Base-by-base conservation (phyloP, 768 basidiomycete genomes). In the Panaeolus cyanescens region DNA sequence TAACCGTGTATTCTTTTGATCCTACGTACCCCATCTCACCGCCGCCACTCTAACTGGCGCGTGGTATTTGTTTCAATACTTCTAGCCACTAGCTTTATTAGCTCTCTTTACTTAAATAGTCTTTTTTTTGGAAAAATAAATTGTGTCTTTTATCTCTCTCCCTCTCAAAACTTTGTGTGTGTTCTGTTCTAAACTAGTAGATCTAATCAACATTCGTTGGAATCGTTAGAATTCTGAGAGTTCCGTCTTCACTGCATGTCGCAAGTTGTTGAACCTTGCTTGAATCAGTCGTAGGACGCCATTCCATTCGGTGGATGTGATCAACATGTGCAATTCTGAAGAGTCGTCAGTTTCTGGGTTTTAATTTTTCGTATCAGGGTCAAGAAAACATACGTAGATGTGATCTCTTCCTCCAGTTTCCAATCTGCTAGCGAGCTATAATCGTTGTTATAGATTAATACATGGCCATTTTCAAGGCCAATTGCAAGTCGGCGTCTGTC, bases 241-340 rank as follows among this genome's bases (percentile, higher is more conserved):
- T 91, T 80, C 92, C 88, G 82, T 98, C 96, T 79, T 96, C 94
- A 74, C 93, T 92, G 69, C 93, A 93, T 61, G 88, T 93, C 32
- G 93, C 96, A 56, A 98, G 82, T 61, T 86, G 80, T 59, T 74
- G 77, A 42, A 67, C 62, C n/a, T 64, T 67, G 12, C 58, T 68
- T 31, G 45, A 50, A 28, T 71, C 65, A 6, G 63, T 67, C 13
- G 72, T 72, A 31, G 89, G 86, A 34, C 89, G 83, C 93, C 93
- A 98, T n/a, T 87, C 81, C 59, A 97, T 77, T 60, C 84, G 84
- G 67, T 95, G 87, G 55, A 98, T 83, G 59, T 93, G 90, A 63
- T 87, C 85, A 33, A 89, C 81, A 72, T 96, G 95, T 5, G 88
- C 86, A 39, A 81, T 64, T 12, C 94, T 96, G 65, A 62, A 45